A percentile compares a stretch with the other conserved stretches of the same genome.
These are phyloP conservation scores for Cutaneotrichosporon curvatum DNA, from an alignment of 1,284 basidiomycete species.

Conservation along the genomic window DNA sequence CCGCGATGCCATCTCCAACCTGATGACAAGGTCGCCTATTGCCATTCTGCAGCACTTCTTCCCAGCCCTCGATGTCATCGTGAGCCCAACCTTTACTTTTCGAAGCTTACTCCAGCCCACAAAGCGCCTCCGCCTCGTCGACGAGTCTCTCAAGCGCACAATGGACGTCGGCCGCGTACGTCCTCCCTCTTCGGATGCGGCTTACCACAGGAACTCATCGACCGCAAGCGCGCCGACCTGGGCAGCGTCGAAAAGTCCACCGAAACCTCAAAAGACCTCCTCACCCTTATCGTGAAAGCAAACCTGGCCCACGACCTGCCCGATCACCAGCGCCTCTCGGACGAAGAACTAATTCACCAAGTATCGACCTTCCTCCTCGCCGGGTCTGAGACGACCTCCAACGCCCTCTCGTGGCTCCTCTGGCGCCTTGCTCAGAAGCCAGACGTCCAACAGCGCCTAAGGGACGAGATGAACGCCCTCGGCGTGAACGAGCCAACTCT, in stretches of 20 bases:
- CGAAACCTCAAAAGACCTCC: constrained; percentile 48
- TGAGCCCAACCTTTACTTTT: constrained; percentile 22
- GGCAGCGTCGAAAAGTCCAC: constrained; percentile 22
- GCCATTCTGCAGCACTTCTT: constrained; percentile 52
- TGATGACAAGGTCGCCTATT: constrained; percentile 25
- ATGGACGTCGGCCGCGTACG: constrained; percentile 1
- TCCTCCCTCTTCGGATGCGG: neutral
- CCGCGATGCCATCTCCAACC: constrained; percentile 3
- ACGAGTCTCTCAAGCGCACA: neutral
- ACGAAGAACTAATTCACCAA: constrained; percentile 64
- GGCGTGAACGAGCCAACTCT: constrained; percentile 42
- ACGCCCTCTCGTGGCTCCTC: constrained; percentile 64
- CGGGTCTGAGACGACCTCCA: constrained; percentile 71
- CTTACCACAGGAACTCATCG: constrained; percentile 49
- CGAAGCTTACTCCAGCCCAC: constrained; percentile 6
- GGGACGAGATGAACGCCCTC: constrained; percentile 50
- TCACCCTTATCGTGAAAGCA: constrained; percentile 51
- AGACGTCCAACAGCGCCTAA: constrained; percentile 54
- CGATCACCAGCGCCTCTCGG: constrained; percentile 55
- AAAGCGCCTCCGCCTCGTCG: constrained; percentile 2
- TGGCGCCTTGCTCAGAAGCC: constrained; percentile 58
- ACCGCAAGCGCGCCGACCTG: constrained; percentile 48
- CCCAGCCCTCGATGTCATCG: constrained; percentile 44
- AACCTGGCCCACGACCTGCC: constrained; percentile 55
- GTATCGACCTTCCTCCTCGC: constrained; percentile 60